Percentiles rank a stretch among this genome's conserved stretches.
Conservation (phyloP, 331 rosid species). For the Malus hybrid region DNA sequence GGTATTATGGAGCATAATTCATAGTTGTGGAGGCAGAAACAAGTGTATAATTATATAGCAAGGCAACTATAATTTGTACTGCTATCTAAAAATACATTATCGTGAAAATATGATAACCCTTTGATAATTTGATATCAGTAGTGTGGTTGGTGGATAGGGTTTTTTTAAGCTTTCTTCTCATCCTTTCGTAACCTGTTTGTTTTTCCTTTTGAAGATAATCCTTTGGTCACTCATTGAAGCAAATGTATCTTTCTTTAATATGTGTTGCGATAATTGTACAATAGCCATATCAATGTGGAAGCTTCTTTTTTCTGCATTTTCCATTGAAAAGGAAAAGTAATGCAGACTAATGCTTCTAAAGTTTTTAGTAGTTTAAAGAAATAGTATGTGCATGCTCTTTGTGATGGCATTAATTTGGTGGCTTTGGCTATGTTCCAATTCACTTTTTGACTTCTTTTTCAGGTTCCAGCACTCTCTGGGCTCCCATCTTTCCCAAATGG, state of each 20-base stretch:
- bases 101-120: not conserved
- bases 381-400: not conserved
- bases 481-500: constrained; percentile 39
- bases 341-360: not conserved
- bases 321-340: not conserved
- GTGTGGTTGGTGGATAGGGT: not conserved
- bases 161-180: not conserved
- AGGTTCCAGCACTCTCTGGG: constrained; percentile 48
- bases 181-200: not conserved
- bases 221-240: not conserved
- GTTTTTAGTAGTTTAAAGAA: not conserved
- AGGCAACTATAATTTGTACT: not conserved
- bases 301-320: not conserved
- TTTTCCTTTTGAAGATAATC: not conserved
- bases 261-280: not conserved
- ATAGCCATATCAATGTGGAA: no score
- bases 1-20: not conserved
- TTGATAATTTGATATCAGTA: not conserved
- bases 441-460: constrained; percentile 11
- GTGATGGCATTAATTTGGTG: not conserved
- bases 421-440: not conserved
- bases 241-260: not conserved
- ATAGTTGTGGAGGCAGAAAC: not conserved
- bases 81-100: not conserved
- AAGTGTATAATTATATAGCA: not conserved